Conservation (phyloP, 2,329 filamentous ascomycete genomes). For the Alternaria ethzedia region DNA sequence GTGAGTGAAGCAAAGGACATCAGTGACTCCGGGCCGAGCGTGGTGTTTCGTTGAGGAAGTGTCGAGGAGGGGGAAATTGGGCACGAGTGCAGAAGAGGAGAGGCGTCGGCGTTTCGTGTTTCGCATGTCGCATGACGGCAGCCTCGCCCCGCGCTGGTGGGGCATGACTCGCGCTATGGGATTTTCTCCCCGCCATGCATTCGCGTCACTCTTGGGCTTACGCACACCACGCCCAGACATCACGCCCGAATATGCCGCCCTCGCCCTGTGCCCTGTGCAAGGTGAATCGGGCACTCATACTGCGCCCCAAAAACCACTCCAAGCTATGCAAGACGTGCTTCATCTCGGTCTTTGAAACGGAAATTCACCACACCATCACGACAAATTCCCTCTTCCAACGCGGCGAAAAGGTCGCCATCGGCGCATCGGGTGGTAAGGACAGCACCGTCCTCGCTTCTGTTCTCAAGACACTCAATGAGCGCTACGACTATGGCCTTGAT, state of each 20-base stretch:
- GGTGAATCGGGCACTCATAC: slow-evolving; percentile 80
- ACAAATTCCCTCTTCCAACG: slow-evolving; percentile 79
- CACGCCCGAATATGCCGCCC: slow-evolving; percentile 69
- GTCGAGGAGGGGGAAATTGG: background rate
- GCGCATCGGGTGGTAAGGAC: slow-evolving; percentile 95
- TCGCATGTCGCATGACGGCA: background rate
- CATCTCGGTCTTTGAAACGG: slow-evolving; percentile 83
- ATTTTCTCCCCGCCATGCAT: slow-evolving; percentile 1
- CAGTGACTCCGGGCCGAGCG: background rate
- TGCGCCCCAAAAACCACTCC: slow-evolving; percentile 91
- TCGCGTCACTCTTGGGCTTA: background rate
- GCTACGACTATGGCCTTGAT: slow-evolving; percentile 84
- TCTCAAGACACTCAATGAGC: slow-evolving; percentile 90
- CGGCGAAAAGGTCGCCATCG: slow-evolving; percentile 90
- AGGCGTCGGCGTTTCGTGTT: background rate
- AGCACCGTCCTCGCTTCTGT: slow-evolving; percentile 95
- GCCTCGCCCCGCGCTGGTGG: background rate
- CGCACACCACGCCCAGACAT: background rate
- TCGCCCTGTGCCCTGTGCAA: slow-evolving; percentile 78
- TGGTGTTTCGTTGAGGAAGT: background rate
- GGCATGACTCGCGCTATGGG: background rate
- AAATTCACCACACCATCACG: slow-evolving; percentile 91
- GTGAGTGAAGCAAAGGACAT: background rate
- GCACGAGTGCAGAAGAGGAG: background rate
- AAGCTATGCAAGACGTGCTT: slow-evolving; percentile 94